These are phyloP conservation scores for Penicillium vulpinum DNA, from an alignment of 2,329 filamentous ascomycete genomes.

Conservation along the genomic window DNA sequence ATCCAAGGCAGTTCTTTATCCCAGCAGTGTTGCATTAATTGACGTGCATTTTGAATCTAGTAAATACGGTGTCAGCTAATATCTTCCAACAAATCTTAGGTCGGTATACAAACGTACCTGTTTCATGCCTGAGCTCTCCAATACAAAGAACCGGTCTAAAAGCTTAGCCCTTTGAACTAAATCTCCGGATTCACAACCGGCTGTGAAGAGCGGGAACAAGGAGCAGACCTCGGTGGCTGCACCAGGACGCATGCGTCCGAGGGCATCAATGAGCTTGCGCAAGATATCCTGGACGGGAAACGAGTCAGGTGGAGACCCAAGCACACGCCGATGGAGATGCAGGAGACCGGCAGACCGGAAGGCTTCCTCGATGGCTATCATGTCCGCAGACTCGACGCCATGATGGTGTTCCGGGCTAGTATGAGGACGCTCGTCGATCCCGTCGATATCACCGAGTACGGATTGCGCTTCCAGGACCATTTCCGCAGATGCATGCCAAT, in stretches of 20 bases:
- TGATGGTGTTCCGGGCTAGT: slow-evolving; percentile 43
- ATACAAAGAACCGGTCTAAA: slow-evolving; percentile 63
- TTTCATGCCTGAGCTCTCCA: slow-evolving; percentile 74
- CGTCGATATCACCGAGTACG: slow-evolving; percentile 62
- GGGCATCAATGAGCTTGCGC: slow-evolving; percentile 60
- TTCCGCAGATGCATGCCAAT: slow-evolving; percentile 61
- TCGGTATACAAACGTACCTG: slow-evolving; percentile 55
- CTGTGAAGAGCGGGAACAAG: slow-evolving; percentile 79
- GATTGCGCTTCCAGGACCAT: slow-evolving; percentile 58
- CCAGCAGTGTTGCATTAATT: slow-evolving; percentile 45
- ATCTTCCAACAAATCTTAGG: too few species aligned
- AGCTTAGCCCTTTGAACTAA: slow-evolving; percentile 59
- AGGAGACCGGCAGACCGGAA: slow-evolving; percentile 79
- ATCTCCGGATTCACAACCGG: slow-evolving; percentile 70
- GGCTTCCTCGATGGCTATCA: slow-evolving; percentile 69
- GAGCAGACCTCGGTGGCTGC: slow-evolving; percentile 73
- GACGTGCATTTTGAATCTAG: slow-evolving; percentile 44
- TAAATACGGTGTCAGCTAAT: background rate
- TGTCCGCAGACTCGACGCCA: slow-evolving; percentile 46
- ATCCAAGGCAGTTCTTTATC: slow-evolving; percentile 40
- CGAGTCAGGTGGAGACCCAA: slow-evolving; percentile 61
- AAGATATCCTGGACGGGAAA: slow-evolving; percentile 64
- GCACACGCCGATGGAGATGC: slow-evolving; percentile 71
- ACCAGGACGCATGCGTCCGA: slow-evolving; percentile 63
- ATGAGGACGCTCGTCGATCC: slow-evolving; percentile 50